phyloP scores from a whole-genome alignment of 1,284 basidiomycete species.

The Chiua sp. region DNA sequence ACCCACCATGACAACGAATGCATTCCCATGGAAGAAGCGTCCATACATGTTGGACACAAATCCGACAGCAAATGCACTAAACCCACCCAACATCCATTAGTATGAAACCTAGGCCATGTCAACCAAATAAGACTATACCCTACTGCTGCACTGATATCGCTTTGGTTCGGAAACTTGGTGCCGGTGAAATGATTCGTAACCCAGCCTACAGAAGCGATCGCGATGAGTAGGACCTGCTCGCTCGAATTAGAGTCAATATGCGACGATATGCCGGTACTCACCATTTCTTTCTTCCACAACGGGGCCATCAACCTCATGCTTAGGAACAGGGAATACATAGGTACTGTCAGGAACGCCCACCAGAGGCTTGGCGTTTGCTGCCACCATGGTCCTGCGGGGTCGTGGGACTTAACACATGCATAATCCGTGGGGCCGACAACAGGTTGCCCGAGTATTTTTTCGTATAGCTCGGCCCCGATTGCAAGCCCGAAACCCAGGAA shows the following conservation, averaged over 20 bases:
- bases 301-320: constrained; percentile 82
- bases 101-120: background rate
- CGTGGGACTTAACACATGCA: constrained; percentile 60
- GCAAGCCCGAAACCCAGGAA: constrained; percentile 87
- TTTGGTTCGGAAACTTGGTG: constrained; percentile 69
- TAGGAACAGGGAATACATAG: constrained; percentile 76
- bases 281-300: constrained; percentile 73
- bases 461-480: constrained; percentile 75
- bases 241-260: background rate
- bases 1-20: constrained; percentile 78
- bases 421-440: constrained; percentile 66
- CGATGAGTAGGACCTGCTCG: constrained; percentile 60
- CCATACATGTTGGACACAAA: constrained; percentile 86
- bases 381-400: constrained; percentile 61
- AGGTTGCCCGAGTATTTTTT: constrained; percentile 52
- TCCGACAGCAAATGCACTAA: constrained; percentile 82
- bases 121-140: constrained; percentile 45
- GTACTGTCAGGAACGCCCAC: constrained; percentile 84
- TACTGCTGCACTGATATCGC: constrained; percentile 76
- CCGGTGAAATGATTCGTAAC: constrained; percentile 78
- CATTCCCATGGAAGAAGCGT: constrained; percentile 78
- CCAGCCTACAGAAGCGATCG: constrained; percentile 81
- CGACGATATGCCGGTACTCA: constrained; percentile 33
- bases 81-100: background rate
- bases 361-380: constrained; percentile 57